Conservation (phyloP, 257 asterid species). For the Rhazya stricta region DNA sequence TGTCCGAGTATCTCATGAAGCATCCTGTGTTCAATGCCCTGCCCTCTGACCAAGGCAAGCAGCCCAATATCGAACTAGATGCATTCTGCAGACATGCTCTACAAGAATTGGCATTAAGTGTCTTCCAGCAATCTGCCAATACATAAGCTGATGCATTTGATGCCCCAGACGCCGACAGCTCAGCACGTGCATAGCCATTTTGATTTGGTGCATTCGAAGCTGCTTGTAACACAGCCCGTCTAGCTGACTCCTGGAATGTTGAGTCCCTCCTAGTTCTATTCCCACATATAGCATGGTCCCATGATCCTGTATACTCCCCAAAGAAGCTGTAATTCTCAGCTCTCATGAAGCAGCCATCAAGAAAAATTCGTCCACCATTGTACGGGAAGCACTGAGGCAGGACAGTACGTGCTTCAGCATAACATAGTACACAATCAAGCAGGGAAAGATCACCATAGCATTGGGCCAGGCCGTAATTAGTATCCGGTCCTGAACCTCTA, state of each 20-base stretch:
- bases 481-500: slow-evolving; percentile 52
- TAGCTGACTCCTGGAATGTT: slow-evolving; percentile 25
- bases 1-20: slow-evolving; percentile 47
- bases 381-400: slow-evolving; percentile 70
- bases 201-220: slow-evolving; percentile 27
- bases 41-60: slow-evolving; percentile 45
- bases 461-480: slow-evolving; percentile 54
- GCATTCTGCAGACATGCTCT: slow-evolving; percentile 39
- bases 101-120: slow-evolving; percentile 29
- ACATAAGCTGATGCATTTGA: slow-evolving; percentile 36
- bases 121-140: slow-evolving; percentile 41
- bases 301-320: slow-evolving; percentile 40
- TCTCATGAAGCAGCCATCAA: slow-evolving; percentile 88
- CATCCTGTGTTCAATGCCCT: slow-evolving; percentile 43
- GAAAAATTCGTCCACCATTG: slow-evolving; percentile 60
- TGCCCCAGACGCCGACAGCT: slow-evolving; percentile 23
- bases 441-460: slow-evolving; percentile 85
- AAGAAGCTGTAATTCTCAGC: slow-evolving; percentile 62
- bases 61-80: slow-evolving; percentile 31
- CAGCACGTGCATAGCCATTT: slow-evolving; percentile 27
- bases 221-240: slow-evolving; percentile 30
- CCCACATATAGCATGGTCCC: slow-evolving; percentile 32
- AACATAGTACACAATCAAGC: slow-evolving; percentile 68
- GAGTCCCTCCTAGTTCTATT: slow-evolving; percentile 27
- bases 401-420: slow-evolving; percentile 62